Conservation (phyloP, 139 green algal genomes). For the Astrephomene gubernaculifera region DNA sequence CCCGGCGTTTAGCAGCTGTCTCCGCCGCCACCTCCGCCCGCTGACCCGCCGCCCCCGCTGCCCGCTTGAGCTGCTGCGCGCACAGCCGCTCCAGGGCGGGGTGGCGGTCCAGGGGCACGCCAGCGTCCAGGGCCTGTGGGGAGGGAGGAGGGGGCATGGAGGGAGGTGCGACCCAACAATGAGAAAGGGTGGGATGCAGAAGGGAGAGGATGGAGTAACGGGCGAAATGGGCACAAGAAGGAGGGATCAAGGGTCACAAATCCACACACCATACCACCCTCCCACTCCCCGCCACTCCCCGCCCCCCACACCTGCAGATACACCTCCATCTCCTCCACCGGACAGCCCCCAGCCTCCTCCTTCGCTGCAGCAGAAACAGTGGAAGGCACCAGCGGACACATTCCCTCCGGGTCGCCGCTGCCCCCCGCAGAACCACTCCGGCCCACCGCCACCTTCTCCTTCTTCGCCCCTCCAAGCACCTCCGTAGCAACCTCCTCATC, state of each 20-base stretch:
- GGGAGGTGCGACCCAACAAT: background rate
- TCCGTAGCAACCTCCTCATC: background rate
- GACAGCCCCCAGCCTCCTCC: background rate
- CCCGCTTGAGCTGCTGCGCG: background rate
- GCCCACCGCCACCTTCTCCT: background rate
- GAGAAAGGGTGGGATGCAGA: too few relatives aligned
- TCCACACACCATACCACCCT: too few relatives aligned
- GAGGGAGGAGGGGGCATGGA: background rate
- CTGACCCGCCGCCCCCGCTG: too few relatives aligned
- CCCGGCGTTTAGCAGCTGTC: background rate
- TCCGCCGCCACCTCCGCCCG: background rate
- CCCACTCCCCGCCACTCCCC: too few relatives aligned
- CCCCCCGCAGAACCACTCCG: background rate
- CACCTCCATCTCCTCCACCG: background rate
- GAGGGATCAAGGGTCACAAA: too few relatives aligned
- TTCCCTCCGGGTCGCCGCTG: background rate
- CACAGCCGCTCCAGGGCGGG: constrained; percentile 29
- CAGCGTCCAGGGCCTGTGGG: constrained; percentile 19
- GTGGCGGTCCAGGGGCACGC: constrained; percentile 36
- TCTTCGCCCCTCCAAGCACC: too few relatives aligned
- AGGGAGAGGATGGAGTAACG: too few relatives aligned
- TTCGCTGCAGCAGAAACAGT: background rate
- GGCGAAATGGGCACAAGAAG: too few relatives aligned
- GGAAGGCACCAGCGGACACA: background rate
- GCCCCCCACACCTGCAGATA: background rate